Evolutionary conservation across 768 basidiomycete genomes (phyloP), one percentile per base, ranked within the genome.

Genomic region (Phlegmacium glaucopus): DNA sequence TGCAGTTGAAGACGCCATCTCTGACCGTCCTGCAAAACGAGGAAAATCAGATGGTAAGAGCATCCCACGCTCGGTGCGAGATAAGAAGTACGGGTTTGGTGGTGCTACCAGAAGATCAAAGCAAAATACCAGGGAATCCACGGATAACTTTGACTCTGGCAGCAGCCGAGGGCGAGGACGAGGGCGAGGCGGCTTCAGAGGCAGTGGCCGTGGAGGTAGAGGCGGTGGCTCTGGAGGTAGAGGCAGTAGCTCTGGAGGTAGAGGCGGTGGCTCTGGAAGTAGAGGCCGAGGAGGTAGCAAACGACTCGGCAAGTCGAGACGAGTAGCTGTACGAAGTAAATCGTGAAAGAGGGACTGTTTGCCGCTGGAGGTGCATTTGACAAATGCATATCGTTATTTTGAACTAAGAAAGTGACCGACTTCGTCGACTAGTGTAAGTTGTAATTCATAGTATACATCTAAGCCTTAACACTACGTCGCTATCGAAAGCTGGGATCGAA

Each of bases 1-100:
- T 49, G 87, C 88, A 0, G 82, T 96, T 29, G 93, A 98, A 62
- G 90, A 95, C 49, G 92, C 91, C 9, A 82, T 94, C 56, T 67
- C 84, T 25, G 84, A 87, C 56, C 79, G 79, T 11, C 86, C 87
- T 9, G 60, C 73, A 4, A 74, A 81, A 47, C 86, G 87, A 46
- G 65, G 69, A 27, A 74, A 69, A 44, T 57, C 64, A 7, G 52
- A 60, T 16, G 65, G 66, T 27, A 77, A 77, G n/a, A 68, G 63
- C 16, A 66, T 87, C 51, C 72, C 79, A 38, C 81, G 90, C 13
- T 62, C 72, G 18, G 75, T 72, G 11, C 79, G 92, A 35, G 84
- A 95, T 63, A 64, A 79, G 59, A 94, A 94, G 64, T 94, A 78
- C 60, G 90, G 91, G 11, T 87, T 87, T 56, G 87, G 88, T 16